Evolutionary conservation across 1,284 basidiomycete genomes (phyloP), one percentile per base, ranked within the genome.

Genomic region (Waitea zeae): DNA sequence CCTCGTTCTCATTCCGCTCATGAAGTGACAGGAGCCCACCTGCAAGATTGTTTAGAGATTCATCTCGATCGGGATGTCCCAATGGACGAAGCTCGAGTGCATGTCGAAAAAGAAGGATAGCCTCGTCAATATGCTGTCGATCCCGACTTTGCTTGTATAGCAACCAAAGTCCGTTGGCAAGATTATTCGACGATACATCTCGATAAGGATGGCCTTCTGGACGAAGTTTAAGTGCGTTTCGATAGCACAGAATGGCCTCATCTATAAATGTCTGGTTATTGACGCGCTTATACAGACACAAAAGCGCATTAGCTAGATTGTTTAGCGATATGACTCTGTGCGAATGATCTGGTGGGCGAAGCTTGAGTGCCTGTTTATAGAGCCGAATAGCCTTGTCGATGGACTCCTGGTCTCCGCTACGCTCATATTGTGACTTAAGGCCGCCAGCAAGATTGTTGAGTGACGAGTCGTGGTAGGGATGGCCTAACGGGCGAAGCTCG

Each of bases 391-490:
- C n/a, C n/a, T n/a, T n/a, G n/a, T n/a, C n/a, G n/a, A n/a, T n/a
- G n/a, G n/a, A n/a, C n/a, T n/a, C n/a, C n/a, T n/a, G n/a, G n/a
- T n/a, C n/a, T n/a, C n/a, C n/a, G n/a, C n/a, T n/a, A n/a, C n/a
- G n/a, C n/a, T n/a, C n/a, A n/a, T n/a, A n/a, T n/a, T n/a, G n/a
- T n/a, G n/a, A n/a, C n/a, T n/a, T n/a, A n/a, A n/a, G n/a, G n/a
- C n/a, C n/a, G n/a, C n/a, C n/a, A n/a, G 30, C 30, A 31, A 31
- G 30, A 14, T 31, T 31, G 15, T 14, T n/a, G 30, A 31, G 30
- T 11, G 30, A 31, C 30, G 15, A 9, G 7, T n/a, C 7, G 9
- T 17, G 12, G 14, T 14, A 7, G 7, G 7, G 30, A 31, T 31
- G 30, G 12, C 30, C 15, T 11, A 31, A 7, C 9, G 30, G 15